Evolutionary conservation across 148 eudicot species (phyloP), one percentile per base, ranked within the genome.

Genomic region (Cornus florida): DNA sequence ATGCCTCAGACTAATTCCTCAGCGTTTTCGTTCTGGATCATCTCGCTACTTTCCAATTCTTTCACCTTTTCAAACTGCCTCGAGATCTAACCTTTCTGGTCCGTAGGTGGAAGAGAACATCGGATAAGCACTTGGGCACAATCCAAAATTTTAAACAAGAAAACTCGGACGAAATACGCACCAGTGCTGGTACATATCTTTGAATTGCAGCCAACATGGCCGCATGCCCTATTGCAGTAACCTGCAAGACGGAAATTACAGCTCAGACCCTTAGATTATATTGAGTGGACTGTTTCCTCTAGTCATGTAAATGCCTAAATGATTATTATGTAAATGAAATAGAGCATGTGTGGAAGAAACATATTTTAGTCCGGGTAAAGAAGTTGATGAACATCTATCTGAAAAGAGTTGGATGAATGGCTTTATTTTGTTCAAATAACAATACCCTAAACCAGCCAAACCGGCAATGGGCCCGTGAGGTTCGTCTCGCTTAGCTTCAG

Each of bases 211-310:
- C 99, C 84, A 97, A 80, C 92, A 97, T 97, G 31, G 99, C 99
- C 16, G 99, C 99, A 85, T 97, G 99, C 67, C 99, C 99, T 57
- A 97, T 94, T 73, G 99, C 99, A 83, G 99, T 97, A 69, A 97
- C 98, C 99, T 97, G 91, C 80, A 84, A 72, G 62, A 79, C 10
- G 48, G 68, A 75, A 66, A 77, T 46, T 9, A 73, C 62, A 19
- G 4, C 28, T 59, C 80, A 56, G 80, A 1, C 22, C 46, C 74
- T 68, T 20, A 35, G 20, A 14, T 28, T 56, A 48, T 0, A 11
- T 28, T 28, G 28, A 28, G 28, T 28, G 12, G 4, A n/a, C 20
- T 57, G 66, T 62, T 20, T 62, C 22, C 23, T 20, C 66, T 1
- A 62, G 66, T 62, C 66, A 17, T 62, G 4, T 20, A 4, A 62